phyloP scores from a whole-genome alignment of 805 yeast genomes.

The Deakozyma indianensis region DNA sequence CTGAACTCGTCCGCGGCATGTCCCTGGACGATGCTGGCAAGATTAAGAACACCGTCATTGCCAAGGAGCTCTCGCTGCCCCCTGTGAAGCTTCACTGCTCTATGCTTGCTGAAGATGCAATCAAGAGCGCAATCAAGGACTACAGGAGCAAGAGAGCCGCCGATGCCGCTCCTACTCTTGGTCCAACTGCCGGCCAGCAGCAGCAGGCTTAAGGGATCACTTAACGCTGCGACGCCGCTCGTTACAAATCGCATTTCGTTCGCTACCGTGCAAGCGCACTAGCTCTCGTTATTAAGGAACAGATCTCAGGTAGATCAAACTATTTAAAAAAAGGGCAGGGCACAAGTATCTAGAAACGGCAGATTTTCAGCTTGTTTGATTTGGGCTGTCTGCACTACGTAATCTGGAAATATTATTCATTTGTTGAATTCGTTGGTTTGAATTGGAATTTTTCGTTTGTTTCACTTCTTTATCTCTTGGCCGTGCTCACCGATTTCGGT shows the following conservation, averaged over 20 bases:
- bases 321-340: neutral
- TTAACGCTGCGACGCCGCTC: neutral
- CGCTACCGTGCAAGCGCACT: no score
- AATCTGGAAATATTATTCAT: no score
- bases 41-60: slow-evolving; percentile 88
- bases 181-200: slow-evolving; percentile 34
- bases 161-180: slow-evolving; percentile 38
- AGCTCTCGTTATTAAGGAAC: neutral
- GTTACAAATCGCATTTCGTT: neutral
- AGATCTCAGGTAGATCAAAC: neutral
- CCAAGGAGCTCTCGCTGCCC: slow-evolving; percentile 86
- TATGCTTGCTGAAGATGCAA: slow-evolving; percentile 98
- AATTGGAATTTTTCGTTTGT: no score
- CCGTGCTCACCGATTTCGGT: no score
- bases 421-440: no score
- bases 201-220: slow-evolving; percentile 1
- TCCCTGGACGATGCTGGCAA: slow-evolving; percentile 83
- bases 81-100: slow-evolving; percentile 97
- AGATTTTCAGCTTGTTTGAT: no score
- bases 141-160: slow-evolving; percentile 65
- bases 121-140: slow-evolving; percentile 92
- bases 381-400: no score
- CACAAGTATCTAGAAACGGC: no score
- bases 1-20: slow-evolving; percentile 91
- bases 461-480: no score